Base-by-base conservation (phyloP, 192 early-diverging fungal species). In the Backusella morwellensis region DNA sequence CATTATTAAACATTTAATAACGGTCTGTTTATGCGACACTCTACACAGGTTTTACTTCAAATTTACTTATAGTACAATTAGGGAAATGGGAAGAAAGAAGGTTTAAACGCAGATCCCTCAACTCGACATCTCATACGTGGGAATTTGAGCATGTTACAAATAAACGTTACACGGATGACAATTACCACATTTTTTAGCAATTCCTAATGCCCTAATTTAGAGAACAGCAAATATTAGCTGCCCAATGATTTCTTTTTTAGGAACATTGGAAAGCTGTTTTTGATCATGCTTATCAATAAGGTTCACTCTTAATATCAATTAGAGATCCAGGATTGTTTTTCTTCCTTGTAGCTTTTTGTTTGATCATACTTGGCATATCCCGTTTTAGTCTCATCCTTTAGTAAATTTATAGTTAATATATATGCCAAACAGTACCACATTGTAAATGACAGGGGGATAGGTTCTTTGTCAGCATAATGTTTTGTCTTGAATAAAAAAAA, bases 111-210 rank as follows among this genome's bases (percentile, higher is more conserved):
- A 23, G 56, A 63, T 63, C 29, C 26, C 2, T 14, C 56, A 63
- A 29, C 56, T 63, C 56, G 56, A 63, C 56, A 63, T 23, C 56
- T 63, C 23, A 63, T 44, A 73, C 72, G 72, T 73, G 72, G 47
- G 72, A 73, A 73, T 42, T 41, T 32, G 44, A 73, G 41, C 44
- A 73, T 73, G 72, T 73, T 73, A 73, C 72, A 73, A 73, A 73
- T 73, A 36, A 9, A 21, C 23, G 72, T 70, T 36, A 70, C 68
- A 70, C 68, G 12, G 68, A 70, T 70, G 32, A 70, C 68, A 70
- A 70, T 70, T 70, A 40, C 40, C 68, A 70, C 40, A 36, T 23
- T 36, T 40, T 70, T 70, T 70, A 70, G 42, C 23, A 63, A 29
- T 63, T 63, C 56, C 23, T 63, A 12, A 29, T 63, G 56, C 56